Evolutionary conservation across 148 eudicot genomes (phyloP).

Genomic region (Vaccinium darrowii): DNA sequence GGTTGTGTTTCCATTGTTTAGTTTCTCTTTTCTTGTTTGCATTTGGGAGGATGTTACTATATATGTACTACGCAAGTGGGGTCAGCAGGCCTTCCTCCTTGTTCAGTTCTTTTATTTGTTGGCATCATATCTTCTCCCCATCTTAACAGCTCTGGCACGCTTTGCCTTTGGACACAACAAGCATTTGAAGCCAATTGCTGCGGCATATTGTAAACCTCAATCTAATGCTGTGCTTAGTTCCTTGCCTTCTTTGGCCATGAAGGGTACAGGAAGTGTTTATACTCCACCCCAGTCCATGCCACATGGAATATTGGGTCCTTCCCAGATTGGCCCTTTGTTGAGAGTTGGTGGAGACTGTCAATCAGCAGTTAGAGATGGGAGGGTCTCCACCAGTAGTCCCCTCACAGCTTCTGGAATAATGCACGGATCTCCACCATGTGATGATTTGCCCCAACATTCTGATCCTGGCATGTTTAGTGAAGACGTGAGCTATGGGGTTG

Average conservation of each 20-base stretch:
- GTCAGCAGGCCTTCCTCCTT: background rate
- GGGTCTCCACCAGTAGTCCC: constrained; percentile 82
- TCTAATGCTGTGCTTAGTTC: constrained; percentile 62
- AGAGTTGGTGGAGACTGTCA: constrained; percentile 66
- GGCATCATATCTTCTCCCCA: background rate
- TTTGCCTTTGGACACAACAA: constrained; percentile 92
- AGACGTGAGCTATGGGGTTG: constrained; percentile 52
- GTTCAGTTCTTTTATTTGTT: background rate
- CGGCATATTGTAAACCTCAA: constrained; percentile 77
- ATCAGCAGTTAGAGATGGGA: constrained; percentile 62
- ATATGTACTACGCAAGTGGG: background rate
- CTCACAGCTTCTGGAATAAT: constrained; percentile 68
- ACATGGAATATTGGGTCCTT: constrained; percentile 58
- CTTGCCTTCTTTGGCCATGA: constrained; percentile 57
- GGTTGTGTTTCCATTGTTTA: background rate
- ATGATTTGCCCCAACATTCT: constrained; percentile 89
- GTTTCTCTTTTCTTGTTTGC: background rate
- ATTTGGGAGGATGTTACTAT: background rate
- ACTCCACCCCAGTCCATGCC: constrained; percentile 52
- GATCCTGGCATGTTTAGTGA: constrained; percentile 75
- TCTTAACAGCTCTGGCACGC: constrained; percentile 77
- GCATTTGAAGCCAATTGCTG: constrained; percentile 88
- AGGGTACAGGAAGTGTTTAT: constrained; percentile 64
- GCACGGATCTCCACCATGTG: constrained; percentile 93
- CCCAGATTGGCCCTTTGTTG: constrained; percentile 63